Evolutionary conservation across 2,329 filamentous ascomycete genomes (phyloP).

Genomic region (Ophiostoma australiae): DNA sequence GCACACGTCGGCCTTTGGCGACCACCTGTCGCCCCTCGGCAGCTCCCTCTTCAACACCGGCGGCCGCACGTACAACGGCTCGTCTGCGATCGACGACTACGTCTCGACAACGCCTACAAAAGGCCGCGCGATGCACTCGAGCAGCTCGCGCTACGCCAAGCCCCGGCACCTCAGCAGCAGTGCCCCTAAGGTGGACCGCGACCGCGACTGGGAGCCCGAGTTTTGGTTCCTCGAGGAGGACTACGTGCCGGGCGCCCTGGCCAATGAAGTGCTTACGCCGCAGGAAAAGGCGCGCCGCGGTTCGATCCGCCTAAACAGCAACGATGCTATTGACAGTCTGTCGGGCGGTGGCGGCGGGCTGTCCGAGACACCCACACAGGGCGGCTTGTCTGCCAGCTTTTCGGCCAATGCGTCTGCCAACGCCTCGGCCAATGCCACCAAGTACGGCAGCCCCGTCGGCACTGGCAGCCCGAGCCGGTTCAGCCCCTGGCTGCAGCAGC

Average conservation of each 20-base stretch:
- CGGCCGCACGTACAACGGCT: background rate
- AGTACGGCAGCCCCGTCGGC: slow-evolving; percentile 53
- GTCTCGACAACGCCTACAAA: slow-evolving; percentile 4
- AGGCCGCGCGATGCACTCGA: slow-evolving; percentile 52
- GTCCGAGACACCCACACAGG: slow-evolving; percentile 18
- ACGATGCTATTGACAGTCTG: slow-evolving; percentile 33
- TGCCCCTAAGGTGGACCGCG: slow-evolving; percentile 50
- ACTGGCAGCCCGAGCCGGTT: slow-evolving; percentile 56
- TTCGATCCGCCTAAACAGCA: slow-evolving; percentile 45
- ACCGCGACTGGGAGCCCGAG: slow-evolving; percentile 56
- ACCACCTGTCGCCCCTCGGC: slow-evolving; percentile 48
- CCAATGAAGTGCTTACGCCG: slow-evolving; percentile 59
- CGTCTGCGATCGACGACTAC: background rate
- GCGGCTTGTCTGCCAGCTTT: background rate
- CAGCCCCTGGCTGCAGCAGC: slow-evolving; percentile 47
- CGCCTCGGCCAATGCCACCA: slow-evolving; percentile 38
- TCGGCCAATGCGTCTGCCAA: slow-evolving; percentile 31
- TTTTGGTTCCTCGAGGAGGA: slow-evolving; percentile 82
- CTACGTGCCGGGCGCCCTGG: slow-evolving; percentile 69
- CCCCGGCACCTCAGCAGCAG: slow-evolving; percentile 64
- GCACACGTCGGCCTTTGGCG: slow-evolving; percentile 64
- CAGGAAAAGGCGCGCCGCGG: slow-evolving; percentile 62
- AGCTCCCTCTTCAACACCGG: background rate
- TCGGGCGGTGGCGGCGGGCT: slow-evolving; percentile 40
- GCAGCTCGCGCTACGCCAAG: slow-evolving; percentile 55